phyloP scores from a whole-genome alignment of 2,329 filamentous ascomycete genomes.

The Hypoxylon sp. region DNA sequence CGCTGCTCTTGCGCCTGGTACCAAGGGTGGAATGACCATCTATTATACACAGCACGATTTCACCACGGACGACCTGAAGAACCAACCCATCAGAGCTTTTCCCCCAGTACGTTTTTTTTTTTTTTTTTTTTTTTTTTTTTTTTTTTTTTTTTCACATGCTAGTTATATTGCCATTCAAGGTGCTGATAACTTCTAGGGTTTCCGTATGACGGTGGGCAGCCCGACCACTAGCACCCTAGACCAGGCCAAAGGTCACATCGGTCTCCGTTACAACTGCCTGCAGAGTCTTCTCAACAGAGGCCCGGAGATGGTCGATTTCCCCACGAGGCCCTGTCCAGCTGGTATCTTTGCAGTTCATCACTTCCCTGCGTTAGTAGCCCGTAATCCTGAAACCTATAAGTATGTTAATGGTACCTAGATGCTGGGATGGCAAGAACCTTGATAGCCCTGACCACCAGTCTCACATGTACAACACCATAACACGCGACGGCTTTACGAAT shows the following conservation, averaged over 20 bases:
- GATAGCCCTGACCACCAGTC: constrained; percentile 46
- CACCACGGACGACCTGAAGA: constrained; percentile 44
- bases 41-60: constrained; percentile 55
- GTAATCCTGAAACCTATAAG: background rate
- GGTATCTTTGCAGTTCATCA: constrained; percentile 62
- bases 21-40: constrained; percentile 53
- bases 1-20: constrained; percentile 50
- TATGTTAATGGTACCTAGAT: constrained; percentile 31
- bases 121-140: background rate
- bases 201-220: constrained; percentile 63
- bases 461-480: constrained; percentile 50
- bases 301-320: constrained; percentile 59
- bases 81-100: constrained; percentile 62
- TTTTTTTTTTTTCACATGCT: background rate
- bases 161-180: background rate
- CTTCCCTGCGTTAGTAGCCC: constrained; percentile 56
- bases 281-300: constrained; percentile 57
- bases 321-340: constrained; percentile 57
- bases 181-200: constrained; percentile 54
- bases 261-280: constrained; percentile 61
- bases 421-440: constrained; percentile 48
- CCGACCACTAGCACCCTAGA: constrained; percentile 48
- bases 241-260: constrained; percentile 55
- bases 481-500: constrained; percentile 44
- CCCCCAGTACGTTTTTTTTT: constrained; percentile 52